phyloP scores from a whole-genome alignment of 805 yeast species.

The Teunomyces aglyptinius region DNA sequence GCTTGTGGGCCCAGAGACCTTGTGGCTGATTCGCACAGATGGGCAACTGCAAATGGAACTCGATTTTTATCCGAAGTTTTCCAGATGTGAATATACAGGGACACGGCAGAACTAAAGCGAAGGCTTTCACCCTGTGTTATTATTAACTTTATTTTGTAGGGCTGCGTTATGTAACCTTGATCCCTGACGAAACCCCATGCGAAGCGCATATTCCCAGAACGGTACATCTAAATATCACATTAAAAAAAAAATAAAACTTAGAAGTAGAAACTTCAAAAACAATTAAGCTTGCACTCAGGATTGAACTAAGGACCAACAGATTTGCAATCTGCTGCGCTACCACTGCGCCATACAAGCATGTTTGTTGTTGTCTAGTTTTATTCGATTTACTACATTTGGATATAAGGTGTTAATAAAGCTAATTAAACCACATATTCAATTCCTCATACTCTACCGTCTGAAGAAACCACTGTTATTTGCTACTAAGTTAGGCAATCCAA shows the following conservation, averaged over 20 bases:
- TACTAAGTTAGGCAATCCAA: too few relatives aligned
- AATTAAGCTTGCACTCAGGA: slow-evolving; percentile 82
- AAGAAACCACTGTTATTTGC: too few relatives aligned
- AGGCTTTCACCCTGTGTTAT: not conserved
- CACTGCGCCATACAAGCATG: slow-evolving; percentile 87
- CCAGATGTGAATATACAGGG: slow-evolving; percentile 19
- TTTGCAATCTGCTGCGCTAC: slow-evolving; percentile 99
- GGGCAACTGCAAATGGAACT: slow-evolving; percentile 37
- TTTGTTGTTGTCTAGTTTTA: not conserved
- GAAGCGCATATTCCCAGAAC: not conserved
- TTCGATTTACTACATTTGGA: not conserved
- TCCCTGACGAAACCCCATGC: not conserved
- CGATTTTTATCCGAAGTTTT: slow-evolving; percentile 47
- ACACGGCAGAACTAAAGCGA: not conserved
- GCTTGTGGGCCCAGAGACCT: slow-evolving; percentile 58
- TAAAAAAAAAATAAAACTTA: slow-evolving; percentile 1
- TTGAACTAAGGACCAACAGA: slow-evolving; percentile 98
- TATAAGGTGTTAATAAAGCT: too few relatives aligned
- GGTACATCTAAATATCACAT: not conserved
- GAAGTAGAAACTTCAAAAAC: slow-evolving; percentile 22
- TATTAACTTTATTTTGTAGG: not conserved
- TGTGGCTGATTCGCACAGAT: slow-evolving; percentile 35
- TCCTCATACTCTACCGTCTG: too few relatives aligned
- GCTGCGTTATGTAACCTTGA: not conserved
- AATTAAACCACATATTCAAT: too few relatives aligned